Evolutionary conservation across 768 basidiomycete species (phyloP).

Genomic region (Russula sp.): DNA sequence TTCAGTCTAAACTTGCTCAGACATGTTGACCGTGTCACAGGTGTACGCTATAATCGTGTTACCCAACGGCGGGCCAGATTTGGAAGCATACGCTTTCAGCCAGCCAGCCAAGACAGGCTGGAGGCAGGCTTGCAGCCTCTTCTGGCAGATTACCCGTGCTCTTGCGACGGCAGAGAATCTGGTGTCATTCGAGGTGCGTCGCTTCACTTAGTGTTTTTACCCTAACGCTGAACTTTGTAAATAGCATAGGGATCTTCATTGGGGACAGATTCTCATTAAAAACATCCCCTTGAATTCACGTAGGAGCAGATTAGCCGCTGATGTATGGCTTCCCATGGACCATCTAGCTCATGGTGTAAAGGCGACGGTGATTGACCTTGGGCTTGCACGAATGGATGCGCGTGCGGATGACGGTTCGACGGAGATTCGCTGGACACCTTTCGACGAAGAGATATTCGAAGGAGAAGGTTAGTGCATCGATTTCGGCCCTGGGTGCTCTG

Average conservation of each 20-base stretch:
- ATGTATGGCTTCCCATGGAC: constrained; percentile 51
- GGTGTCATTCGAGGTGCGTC: constrained; percentile 79
- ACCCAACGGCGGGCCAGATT: constrained; percentile 83
- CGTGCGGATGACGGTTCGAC: constrained; percentile 41
- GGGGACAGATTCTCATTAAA: constrained; percentile 91
- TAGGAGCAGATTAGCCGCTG: constrained; percentile 22
- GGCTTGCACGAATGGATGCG: constrained; percentile 79
- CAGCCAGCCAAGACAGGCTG: constrained; percentile 57
- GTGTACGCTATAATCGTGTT: constrained; percentile 87
- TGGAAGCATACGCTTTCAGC: constrained; percentile 77
- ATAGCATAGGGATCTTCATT: constrained; percentile 98
- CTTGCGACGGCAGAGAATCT: constrained; percentile 75
- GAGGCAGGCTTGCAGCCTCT: constrained; percentile 81
- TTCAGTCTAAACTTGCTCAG: constrained; percentile 36
- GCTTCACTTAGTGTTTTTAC: neutral
- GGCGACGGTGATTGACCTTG: constrained; percentile 90
- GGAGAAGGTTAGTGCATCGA: constrained; percentile 59
- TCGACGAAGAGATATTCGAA: constrained; percentile 88
- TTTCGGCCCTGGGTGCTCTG: neutral
- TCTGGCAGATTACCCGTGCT: constrained; percentile 83
- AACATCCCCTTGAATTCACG: constrained; percentile 33
- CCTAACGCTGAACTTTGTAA: neutral
- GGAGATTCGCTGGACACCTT: constrained; percentile 63
- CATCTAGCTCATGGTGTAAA: constrained; percentile 57
- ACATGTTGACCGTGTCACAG: constrained; percentile 69